A percentile compares a stretch with the other conserved stretches of the same genome.
phyloP scores from a whole-genome alignment of 2,329 filamentous ascomycete species.

The Fusarium pilosicola region DNA sequence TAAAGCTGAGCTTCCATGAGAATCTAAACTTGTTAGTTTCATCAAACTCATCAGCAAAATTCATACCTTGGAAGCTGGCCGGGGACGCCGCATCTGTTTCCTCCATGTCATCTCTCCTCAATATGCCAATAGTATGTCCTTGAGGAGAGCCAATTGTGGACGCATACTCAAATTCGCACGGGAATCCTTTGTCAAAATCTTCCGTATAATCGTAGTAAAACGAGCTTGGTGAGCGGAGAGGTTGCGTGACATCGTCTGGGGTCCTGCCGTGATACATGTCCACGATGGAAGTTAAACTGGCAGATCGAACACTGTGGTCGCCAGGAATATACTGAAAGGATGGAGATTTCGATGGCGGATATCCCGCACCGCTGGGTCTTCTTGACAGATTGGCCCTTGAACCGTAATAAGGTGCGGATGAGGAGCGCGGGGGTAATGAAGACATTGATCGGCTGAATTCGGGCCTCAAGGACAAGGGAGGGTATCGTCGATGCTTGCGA shows the following conservation, averaged over 20 bases:
- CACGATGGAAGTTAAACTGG: slow-evolving; percentile 61
- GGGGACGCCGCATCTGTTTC: background rate
- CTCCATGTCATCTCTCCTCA: slow-evolving; percentile 36
- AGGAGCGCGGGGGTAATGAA: slow-evolving; percentile 50
- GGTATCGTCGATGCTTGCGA: slow-evolving; percentile 49
- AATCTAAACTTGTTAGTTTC: background rate
- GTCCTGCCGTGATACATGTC: slow-evolving; percentile 56
- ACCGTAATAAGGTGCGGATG: slow-evolving; percentile 41
- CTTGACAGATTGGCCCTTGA: slow-evolving; percentile 42
- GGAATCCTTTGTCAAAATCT: slow-evolving; percentile 54
- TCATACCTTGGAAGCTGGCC: background rate
- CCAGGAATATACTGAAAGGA: slow-evolving; percentile 49
- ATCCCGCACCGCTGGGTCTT: slow-evolving; percentile 51
- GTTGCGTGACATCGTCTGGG: slow-evolving; percentile 41
- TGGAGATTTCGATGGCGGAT: slow-evolving; percentile 41
- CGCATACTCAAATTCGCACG: slow-evolving; percentile 21
- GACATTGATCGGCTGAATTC: slow-evolving; percentile 55
- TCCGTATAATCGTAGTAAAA: slow-evolving; percentile 66
- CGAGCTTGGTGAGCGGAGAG: slow-evolving; percentile 48
- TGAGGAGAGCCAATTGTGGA: slow-evolving; percentile 48
- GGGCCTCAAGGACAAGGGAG: slow-evolving; percentile 52
- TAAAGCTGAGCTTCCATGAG: background rate
- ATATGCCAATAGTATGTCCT: slow-evolving; percentile 40
- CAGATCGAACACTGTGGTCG: slow-evolving; percentile 54
- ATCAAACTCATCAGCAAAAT: background rate